Conservation (phyloP, 2,329 filamentous ascomycete species). For the Stachybotrys echinatus region DNA sequence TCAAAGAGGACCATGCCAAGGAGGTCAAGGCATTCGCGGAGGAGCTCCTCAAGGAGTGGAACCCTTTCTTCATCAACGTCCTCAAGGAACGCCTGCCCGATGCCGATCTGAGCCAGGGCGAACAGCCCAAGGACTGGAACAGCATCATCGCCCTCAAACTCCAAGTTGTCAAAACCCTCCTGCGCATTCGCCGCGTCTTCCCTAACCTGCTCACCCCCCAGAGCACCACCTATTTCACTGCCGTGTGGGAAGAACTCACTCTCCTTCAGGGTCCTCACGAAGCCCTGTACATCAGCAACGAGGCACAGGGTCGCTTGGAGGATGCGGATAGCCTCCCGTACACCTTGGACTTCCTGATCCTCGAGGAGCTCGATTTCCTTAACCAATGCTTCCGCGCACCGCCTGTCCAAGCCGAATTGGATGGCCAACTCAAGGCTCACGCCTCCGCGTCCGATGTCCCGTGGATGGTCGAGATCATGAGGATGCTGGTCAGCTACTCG, state of each 20-base stretch:
- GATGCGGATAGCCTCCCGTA: conserved; percentile 90
- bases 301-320: conserved; percentile 81
- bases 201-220: conserved; percentile 76
- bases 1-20: conserved; percentile 84
- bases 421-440: conserved; percentile 64
- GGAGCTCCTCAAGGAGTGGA: conserved; percentile 77
- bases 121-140: conserved; percentile 65
- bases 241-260: conserved; percentile 83
- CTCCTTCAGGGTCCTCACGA: conserved; percentile 69
- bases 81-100: conserved; percentile 73
- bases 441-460: conserved; percentile 57
- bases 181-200: conserved; percentile 84
- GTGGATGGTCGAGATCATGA: conserved; percentile 87
- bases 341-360: conserved; percentile 85
- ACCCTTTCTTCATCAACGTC: conserved; percentile 78
- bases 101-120: conserved; percentile 37
- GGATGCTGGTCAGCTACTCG: conserved; percentile 76
- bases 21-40: conserved; percentile 88
- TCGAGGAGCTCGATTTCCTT: conserved; percentile 93
- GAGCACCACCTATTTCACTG: conserved; percentile 75
- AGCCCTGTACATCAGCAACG: conserved; percentile 78
- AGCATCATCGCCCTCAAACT: conserved; percentile 82
- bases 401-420: conserved; percentile 84
- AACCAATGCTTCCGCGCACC: conserved; percentile 85
- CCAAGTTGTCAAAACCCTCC: conserved; percentile 88